Evolutionary conservation across 768 basidiomycete species (phyloP).

Genomic region (Tremella mesenterica): DNA sequence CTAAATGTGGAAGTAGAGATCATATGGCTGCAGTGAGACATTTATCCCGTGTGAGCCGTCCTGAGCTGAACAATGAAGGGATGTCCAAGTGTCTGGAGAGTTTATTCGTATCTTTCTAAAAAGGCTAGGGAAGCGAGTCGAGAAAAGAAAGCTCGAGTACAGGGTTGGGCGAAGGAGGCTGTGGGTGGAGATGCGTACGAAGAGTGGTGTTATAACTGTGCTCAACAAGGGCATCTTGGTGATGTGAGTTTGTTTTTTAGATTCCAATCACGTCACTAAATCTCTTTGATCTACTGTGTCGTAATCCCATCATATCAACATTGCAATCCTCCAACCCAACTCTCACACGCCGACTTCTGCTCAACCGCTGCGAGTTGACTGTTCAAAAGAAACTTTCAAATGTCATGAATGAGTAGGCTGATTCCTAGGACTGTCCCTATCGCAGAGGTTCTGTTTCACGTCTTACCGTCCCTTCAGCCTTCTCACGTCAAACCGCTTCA

Average conservation of each 20-base stretch:
- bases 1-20: conserved; percentile 29
- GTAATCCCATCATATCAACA: no score
- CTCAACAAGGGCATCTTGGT: conserved; percentile 33
- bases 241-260: conserved; percentile 37
- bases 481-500: conserved; percentile 20
- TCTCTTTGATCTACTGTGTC: no score
- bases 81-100: conserved; percentile 33
- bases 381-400: background rate
- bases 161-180: conserved; percentile 31
- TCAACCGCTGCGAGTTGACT: no score
- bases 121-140: conserved; percentile 5
- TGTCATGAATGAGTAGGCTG: background rate
- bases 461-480: conserved; percentile 26
- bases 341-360: no score
- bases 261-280: no score
- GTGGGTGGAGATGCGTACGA: conserved; percentile 20
- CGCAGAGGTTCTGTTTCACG: conserved; percentile 23
- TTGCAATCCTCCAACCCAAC: no score
- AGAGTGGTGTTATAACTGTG: conserved; percentile 39
- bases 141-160: conserved; percentile 8
- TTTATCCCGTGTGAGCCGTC: background rate
- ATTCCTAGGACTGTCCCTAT: conserved; percentile 25
- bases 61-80: conserved; percentile 12
- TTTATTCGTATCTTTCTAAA: conserved; percentile 23
- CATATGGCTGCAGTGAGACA: conserved; percentile 29